phyloP scores from a whole-genome alignment of 306 rosid genomes.

The Gillenia trifoliata region DNA sequence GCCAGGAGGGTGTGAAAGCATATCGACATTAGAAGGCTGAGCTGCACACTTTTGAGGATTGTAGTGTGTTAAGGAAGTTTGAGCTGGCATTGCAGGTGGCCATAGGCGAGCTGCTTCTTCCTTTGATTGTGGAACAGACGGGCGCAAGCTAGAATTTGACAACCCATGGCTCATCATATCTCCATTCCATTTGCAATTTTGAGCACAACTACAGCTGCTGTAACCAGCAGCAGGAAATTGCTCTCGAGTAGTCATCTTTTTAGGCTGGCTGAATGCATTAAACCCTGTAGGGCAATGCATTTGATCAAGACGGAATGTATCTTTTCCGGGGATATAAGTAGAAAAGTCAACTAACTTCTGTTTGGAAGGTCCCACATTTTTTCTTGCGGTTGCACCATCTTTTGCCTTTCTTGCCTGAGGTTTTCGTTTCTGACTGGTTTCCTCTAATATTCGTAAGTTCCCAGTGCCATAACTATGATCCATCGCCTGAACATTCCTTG shows the following conservation, averaged over 20 bases:
- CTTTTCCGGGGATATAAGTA: conserved; percentile 38
- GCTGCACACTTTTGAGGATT: conserved; percentile 46
- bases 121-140: conserved; percentile 41
- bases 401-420: conserved; percentile 40
- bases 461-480: conserved; percentile 34
- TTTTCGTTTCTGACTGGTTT: conserved; percentile 38
- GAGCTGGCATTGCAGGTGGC: conserved; percentile 50
- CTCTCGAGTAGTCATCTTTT: conserved; percentile 41
- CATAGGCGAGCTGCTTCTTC: conserved; percentile 61
- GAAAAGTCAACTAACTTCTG: conserved; percentile 45
- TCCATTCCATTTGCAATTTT: conserved; percentile 45
- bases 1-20: conserved; percentile 35
- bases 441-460: conserved; percentile 38
- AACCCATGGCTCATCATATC: conserved; percentile 42
- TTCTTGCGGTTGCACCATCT: conserved; percentile 30
- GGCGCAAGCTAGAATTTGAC: conserved; percentile 46
- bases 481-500: conserved; percentile 39
- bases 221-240: conserved; percentile 51
- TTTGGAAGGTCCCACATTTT: conserved; percentile 47
- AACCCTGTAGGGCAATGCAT: conserved; percentile 36
- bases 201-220: conserved; percentile 44
- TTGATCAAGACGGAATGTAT: conserved; percentile 37
- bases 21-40: conserved; percentile 41
- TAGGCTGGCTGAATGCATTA: conserved; percentile 47
- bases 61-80: conserved; percentile 37